These are phyloP conservation scores for Allium fistulosum DNA, from an alignment of 106 monocot species.

Conservation along the genomic window DNA sequence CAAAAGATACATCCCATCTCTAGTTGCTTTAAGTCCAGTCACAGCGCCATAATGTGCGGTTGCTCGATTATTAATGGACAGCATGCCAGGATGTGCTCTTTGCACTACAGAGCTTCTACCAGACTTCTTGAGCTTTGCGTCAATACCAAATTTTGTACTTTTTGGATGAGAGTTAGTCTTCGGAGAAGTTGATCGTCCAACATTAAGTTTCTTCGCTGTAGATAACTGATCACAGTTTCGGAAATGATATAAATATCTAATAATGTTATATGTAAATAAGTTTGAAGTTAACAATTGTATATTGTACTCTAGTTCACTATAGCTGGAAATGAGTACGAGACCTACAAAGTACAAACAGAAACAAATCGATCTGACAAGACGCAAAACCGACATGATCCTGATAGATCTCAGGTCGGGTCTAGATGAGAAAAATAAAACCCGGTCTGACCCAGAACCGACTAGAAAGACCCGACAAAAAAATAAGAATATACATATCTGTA, in stretches of 20 bases:
- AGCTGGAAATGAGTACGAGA: too few relatives aligned
- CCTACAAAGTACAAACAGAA: too few relatives aligned
- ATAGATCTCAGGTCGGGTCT: too few relatives aligned
- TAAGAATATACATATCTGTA: too few relatives aligned
- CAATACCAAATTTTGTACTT: slow-evolving; percentile 21
- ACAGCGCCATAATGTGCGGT: slow-evolving; percentile 96
- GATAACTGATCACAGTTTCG: neutral
- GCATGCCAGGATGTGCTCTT: slow-evolving; percentile 80
- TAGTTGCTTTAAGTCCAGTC: slow-evolving; percentile 78
- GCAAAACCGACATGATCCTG: too few relatives aligned
- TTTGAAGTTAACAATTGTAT: too few relatives aligned
- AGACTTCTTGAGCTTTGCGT: slow-evolving; percentile 22
- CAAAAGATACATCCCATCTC: slow-evolving; percentile 93
- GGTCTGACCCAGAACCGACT: too few relatives aligned
- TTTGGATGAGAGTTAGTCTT: slow-evolving; percentile 13
- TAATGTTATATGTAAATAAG: too few relatives aligned
- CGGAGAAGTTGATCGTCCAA: slow-evolving; percentile 21
- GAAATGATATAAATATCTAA: neutral
- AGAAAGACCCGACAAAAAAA: too few relatives aligned
- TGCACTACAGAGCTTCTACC: slow-evolving; percentile 20
- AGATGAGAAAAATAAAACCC: too few relatives aligned
- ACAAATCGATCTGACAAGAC: too few relatives aligned
- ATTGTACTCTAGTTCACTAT: too few relatives aligned
- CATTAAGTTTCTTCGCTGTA: slow-evolving; percentile 2
- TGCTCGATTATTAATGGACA: slow-evolving; percentile 61